These are phyloP conservation scores for Xylaria grammica DNA, from an alignment of 495 filamentous ascomycete genomes.

Conservation along the genomic window DNA sequence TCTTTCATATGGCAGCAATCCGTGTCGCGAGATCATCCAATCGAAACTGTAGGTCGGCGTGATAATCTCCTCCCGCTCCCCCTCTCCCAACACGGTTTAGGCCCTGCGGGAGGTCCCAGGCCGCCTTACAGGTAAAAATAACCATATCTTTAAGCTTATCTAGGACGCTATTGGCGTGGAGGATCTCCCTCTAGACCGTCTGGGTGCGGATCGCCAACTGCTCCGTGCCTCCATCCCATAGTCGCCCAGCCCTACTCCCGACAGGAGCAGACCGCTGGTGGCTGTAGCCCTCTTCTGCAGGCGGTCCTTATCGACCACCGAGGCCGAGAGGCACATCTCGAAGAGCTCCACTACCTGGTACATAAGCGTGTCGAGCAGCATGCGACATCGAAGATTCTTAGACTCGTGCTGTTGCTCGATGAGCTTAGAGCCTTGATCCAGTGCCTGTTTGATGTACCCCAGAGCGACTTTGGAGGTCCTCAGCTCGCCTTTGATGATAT, in stretches of 20 bases:
- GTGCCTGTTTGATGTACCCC: neutral
- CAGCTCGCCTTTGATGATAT: neutral
- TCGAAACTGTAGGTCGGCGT: conserved; percentile 1
- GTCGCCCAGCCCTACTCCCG: neutral
- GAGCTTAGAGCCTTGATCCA: neutral
- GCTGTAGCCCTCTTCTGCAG: neutral
- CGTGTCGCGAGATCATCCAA: neutral
- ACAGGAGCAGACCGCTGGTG: neutral
- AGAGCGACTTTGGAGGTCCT: neutral
- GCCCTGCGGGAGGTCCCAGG: neutral
- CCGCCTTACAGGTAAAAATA: neutral
- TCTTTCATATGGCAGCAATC: neutral
- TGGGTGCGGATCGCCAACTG: neutral
- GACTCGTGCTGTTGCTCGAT: neutral
- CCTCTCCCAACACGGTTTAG: neutral
- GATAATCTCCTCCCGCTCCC: neutral
- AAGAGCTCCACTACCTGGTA: conserved; percentile 2
- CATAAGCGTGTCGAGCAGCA: neutral
- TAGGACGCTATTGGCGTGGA: neutral
- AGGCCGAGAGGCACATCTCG: neutral
- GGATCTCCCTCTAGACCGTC: neutral
- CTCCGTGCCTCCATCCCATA: neutral
- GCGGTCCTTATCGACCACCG: neutral
- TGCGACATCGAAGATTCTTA: conserved; percentile 1
- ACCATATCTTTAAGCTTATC: conserved; percentile 16